These are phyloP conservation scores for Naganishia sp. DNA, from an alignment of 1,284 basidiomycete genomes.

Conservation along the genomic window DNA sequence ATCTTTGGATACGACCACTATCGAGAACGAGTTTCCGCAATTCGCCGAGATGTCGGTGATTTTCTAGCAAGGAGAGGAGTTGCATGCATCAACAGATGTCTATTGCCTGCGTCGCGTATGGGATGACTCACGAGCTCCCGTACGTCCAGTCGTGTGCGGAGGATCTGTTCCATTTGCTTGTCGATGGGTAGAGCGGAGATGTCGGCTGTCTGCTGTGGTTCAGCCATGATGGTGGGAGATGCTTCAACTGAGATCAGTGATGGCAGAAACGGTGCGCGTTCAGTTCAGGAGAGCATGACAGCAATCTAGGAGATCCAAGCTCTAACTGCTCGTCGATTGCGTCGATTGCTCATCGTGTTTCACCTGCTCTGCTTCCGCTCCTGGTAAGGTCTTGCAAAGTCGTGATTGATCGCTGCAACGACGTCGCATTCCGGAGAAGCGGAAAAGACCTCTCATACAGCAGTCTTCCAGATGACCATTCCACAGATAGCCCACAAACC, in stretches of 20 bases:
- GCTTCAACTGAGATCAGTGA: neutral
- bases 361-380: slow-evolving; percentile 5
- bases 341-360: neutral
- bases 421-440: too few species aligned
- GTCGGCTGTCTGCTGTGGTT: slow-evolving; percentile 8
- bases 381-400: neutral
- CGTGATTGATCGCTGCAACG: too few species aligned
- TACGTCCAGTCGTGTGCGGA: slow-evolving; percentile 23
- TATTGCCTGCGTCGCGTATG: neutral
- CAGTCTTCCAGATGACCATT: too few species aligned
- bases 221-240: neutral
- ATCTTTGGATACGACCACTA: slow-evolving; percentile 50
- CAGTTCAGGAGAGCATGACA: neutral
- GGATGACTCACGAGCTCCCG: slow-evolving; percentile 23
- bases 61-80: slow-evolving; percentile 6
- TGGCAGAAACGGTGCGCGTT: neutral
- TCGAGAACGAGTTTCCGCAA: slow-evolving; percentile 52
- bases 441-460: too few species aligned
- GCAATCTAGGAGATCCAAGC: too few species aligned
- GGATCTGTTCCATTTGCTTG: slow-evolving; percentile 28
- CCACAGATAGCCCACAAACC: too few species aligned
- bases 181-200: slow-evolving; percentile 23
- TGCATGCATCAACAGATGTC: too few species aligned
- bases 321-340: neutral
- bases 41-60: slow-evolving; percentile 45